Evolutionary conservation across 495 filamentous ascomycete species (phyloP).

Genomic region (Neurospora tetraspora): DNA sequence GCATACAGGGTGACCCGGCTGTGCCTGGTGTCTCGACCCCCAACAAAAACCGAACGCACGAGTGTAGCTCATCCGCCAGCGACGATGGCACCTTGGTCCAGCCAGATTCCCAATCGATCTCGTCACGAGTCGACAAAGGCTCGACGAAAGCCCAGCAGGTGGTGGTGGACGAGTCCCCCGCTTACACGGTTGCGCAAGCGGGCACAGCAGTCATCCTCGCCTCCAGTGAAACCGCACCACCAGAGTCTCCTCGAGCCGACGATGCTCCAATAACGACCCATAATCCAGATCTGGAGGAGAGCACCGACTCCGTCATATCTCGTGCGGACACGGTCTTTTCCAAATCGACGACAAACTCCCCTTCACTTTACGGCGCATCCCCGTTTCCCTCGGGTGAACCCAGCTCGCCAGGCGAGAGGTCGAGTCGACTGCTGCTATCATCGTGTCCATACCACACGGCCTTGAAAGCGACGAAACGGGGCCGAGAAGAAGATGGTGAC

Average conservation of each 20-base stretch:
- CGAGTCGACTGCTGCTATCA: not conserved
- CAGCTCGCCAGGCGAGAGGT: not conserved
- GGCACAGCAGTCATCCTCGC: not conserved
- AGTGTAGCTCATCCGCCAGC: conserved; percentile 1
- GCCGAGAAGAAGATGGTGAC: not conserved
- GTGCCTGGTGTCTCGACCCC: not conserved
- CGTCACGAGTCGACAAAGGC: not conserved
- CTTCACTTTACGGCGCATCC: conserved; percentile 3
- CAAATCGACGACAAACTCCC: conserved; percentile 4
- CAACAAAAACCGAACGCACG: not conserved
- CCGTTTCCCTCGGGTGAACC: not conserved
- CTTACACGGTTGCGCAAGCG: not conserved
- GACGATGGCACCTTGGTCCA: conserved; percentile 1
- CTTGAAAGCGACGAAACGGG: not conserved
- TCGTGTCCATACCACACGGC: not conserved
- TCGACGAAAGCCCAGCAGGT: not conserved
- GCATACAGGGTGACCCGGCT: not conserved
- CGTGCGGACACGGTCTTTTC: conserved; percentile 2
- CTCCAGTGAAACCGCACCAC: not conserved
- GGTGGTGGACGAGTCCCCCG: not conserved
- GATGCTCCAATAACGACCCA: conserved; percentile 1
- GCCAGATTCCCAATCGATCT: not conserved
- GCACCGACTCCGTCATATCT: not conserved
- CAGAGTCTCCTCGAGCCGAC: not conserved
- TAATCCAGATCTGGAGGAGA: not conserved